Evolutionary conservation across 2,329 filamentous ascomycete species (phyloP).

Genomic region (Dactylellina sp.): DNA sequence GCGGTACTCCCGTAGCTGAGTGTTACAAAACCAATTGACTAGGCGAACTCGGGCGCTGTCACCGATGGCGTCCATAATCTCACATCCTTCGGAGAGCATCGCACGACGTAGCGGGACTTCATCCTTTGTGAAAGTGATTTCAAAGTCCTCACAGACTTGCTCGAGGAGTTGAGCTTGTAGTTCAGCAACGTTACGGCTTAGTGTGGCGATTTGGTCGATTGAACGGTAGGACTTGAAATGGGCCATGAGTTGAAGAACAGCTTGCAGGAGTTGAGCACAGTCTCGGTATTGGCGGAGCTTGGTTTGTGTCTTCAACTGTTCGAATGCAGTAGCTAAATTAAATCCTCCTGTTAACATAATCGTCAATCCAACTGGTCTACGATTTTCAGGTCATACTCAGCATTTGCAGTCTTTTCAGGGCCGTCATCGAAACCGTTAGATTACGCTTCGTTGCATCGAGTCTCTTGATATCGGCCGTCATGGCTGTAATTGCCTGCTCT

Average conservation of each 20-base stretch:
- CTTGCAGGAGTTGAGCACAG: slow-evolving; percentile 91
- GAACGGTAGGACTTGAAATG: slow-evolving; percentile 98
- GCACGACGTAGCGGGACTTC: slow-evolving; percentile 78
- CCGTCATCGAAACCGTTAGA: slow-evolving; percentile 96
- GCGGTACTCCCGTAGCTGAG: slow-evolving; percentile 91
- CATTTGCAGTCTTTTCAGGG: slow-evolving; percentile 97
- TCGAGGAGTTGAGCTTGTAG: slow-evolving; percentile 91
- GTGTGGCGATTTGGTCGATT: slow-evolving; percentile 95
- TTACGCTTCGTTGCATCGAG: slow-evolving; percentile 97
- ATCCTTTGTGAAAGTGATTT: slow-evolving; percentile 89
- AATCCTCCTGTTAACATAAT: slow-evolving; percentile 1
- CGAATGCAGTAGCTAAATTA: slow-evolving; percentile 82
- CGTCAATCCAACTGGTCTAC: not conserved
- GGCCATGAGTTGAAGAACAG: slow-evolving; percentile 95
- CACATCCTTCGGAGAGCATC: slow-evolving; percentile 84
- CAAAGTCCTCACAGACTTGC: slow-evolving; percentile 99
- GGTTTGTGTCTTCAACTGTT: slow-evolving; percentile 85
- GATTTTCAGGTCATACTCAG: slow-evolving; percentile 68
- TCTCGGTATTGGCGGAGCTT: slow-evolving; percentile 92
- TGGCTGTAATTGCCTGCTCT: slow-evolving; percentile 94
- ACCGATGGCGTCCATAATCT: slow-evolving; percentile 93
- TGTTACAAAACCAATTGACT: slow-evolving; percentile 98
- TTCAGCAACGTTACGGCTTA: slow-evolving; percentile 92
- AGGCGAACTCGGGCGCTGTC: slow-evolving; percentile 84
- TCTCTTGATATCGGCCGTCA: slow-evolving; percentile 99